Evolutionary conservation across 106 monocot genomes (phyloP), one percentile per base, ranked within the genome.

Genomic region (Dendrobium officinale): DNA sequence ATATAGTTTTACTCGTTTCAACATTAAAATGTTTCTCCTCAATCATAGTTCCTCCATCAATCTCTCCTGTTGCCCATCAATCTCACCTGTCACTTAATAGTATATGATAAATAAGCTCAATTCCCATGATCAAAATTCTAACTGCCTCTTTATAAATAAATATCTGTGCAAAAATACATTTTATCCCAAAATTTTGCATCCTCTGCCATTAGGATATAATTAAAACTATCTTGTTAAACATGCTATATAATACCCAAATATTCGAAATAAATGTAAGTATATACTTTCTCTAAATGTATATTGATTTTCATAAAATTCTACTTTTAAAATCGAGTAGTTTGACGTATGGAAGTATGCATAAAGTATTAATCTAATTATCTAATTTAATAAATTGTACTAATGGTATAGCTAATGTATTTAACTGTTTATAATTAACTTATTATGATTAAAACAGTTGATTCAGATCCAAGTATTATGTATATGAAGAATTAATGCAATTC

Each of bases 41-140:
- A 56, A 61, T 4, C n/a, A n/a, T 61, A 61, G 61, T n/a, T n/a
- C 61, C 61, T n/a, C 61, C 61, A 61, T 61, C 58, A n/a, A 61
- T n/a, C 61, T n/a, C 61, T 61, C 22, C 61, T 6, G 22, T 37
- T 37, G 2, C 37, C 37, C 37, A 37, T 37, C 3, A 19, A 61
- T 5, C 61, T 61, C 20, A 61, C 16, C 16, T 61, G 9, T 61
- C 6, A 22, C 51, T 11, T n/a, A 19, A 61, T 61, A 61, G 24
- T 3, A 68, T 31, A 68, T 31, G 11, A 68, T 31, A 26, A 20
- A 33, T 31, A 68, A 68, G 68, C 10, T 68, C 1, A 68, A 68
- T 31, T 68, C 9, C 31, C 10, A 33, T 68, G 31, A 31, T 11
- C 19, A 68, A 29, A 68, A 68, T 31, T 68, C 68, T 20, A 31